Evolutionary conservation across 2,329 filamentous ascomycete species (phyloP).

Genomic region (Alternaria gansuensis): DNA sequence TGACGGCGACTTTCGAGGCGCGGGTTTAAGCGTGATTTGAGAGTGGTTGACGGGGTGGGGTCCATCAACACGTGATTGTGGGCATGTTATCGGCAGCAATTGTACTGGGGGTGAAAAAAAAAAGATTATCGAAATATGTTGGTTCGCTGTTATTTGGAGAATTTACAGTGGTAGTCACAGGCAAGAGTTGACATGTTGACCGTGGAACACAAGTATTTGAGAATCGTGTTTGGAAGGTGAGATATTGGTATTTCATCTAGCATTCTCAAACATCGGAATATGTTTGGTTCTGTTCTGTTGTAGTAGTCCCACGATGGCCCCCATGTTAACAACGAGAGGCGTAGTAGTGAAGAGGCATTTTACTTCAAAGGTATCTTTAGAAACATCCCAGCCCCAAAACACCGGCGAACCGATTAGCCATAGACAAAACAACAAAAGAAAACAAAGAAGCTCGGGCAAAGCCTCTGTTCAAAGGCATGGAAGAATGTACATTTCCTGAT

Average conservation of each 20-base stretch:
- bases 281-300: conserved; percentile 1
- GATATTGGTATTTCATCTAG: conserved; percentile 6
- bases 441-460: not conserved
- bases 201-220: not conserved
- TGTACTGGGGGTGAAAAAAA: not conserved
- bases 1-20: not conserved
- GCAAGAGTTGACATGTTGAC: not conserved
- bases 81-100: not conserved
- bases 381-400: conserved; percentile 2
- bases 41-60: not conserved
- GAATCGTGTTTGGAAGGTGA: not conserved
- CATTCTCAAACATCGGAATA: conserved; percentile 1
- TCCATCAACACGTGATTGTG: not conserved
- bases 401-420: conserved; percentile 1
- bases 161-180: no score
- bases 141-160: no score
- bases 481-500: conserved; percentile 11
- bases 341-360: conserved; percentile 5
- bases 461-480: not conserved
- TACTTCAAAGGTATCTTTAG: conserved; percentile 11
- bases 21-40: not conserved
- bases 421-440: conserved; percentile 3
- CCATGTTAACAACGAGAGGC: conserved; percentile 7
- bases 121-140: no score
- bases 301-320: not conserved